Conservation (phyloP, 176 grass and related monocot species). For the Avena eriantha region DNA sequence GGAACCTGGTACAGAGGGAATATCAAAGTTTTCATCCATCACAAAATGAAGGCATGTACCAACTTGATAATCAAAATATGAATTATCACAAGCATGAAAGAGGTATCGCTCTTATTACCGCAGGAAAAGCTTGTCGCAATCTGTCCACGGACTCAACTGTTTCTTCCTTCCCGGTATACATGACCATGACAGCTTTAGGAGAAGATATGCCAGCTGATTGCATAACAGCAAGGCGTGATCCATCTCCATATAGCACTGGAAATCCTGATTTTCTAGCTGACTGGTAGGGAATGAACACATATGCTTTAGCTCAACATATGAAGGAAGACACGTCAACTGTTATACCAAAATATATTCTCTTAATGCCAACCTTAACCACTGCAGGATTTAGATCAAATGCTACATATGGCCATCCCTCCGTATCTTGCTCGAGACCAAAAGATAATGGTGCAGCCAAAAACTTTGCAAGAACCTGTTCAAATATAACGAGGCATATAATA, state of each 20-base stretch:
- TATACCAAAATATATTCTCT: conserved; percentile 20
- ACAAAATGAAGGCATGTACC: not conserved
- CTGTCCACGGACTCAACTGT: conserved; percentile 79
- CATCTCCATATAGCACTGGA: conserved; percentile 83
- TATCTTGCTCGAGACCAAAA: conserved; percentile 59
- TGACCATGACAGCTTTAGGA: conserved; percentile 97
- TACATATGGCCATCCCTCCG: conserved; percentile 81
- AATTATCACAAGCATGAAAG: not conserved
- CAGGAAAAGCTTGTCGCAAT: conserved; percentile 93
- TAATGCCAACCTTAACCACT: conserved; percentile 83
- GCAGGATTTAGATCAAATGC: conserved; percentile 93
- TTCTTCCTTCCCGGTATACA: conserved; percentile 82
- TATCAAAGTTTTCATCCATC: conserved; percentile 13
- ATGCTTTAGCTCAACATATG: conserved; percentile 39
- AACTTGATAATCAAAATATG: conserved; percentile 7
- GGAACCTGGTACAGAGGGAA: conserved; percentile 62
- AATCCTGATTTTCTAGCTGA: conserved; percentile 84
- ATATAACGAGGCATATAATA: conserved; percentile 7
- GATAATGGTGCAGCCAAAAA: conserved; percentile 90
- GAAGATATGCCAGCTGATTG: conserved; percentile 95
- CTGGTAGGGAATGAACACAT: conserved; percentile 45
- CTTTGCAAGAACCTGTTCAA: conserved; percentile 83
- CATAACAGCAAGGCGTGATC: conserved; percentile 88
- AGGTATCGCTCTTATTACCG: conserved; percentile 48
- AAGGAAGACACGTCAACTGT: conserved; percentile 8